Conservation (phyloP, 225 moss, liverwort and hornwort genomes). For the Thuidium tamariscinum region DNA sequence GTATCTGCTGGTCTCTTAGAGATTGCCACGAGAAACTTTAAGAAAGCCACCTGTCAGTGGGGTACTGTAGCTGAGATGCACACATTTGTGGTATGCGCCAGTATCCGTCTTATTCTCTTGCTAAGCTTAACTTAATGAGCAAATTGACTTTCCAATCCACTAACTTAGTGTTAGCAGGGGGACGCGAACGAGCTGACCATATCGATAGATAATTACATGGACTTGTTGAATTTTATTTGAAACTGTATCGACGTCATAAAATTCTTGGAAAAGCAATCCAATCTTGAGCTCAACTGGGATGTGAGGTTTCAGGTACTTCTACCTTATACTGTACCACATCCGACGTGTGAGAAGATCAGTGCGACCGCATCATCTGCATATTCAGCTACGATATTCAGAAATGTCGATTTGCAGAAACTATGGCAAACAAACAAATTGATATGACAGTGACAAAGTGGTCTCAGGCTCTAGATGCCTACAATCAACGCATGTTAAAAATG, state of each 20-base stretch:
- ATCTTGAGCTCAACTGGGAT: not conserved
- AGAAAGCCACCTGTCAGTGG: not conserved
- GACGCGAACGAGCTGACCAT: not conserved
- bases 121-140: not conserved
- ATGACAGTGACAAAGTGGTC: not conserved
- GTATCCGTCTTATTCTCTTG: not conserved
- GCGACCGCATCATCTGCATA: not conserved
- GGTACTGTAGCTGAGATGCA: not conserved
- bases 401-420: not conserved
- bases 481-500: not conserved
- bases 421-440: not conserved
- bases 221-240: not conserved
- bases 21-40: not conserved
- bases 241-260: not conserved
- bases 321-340: too few species aligned
- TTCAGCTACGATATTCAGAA: not conserved
- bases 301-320: not conserved
- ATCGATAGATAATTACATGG: not conserved
- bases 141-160: not conserved
- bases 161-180: not conserved
- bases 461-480: not conserved
- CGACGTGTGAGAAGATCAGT: not conserved
- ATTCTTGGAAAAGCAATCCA: not conserved
- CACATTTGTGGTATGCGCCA: not conserved
- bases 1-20: not conserved